Base-by-base conservation (phyloP, 164 flowering plant genomes). In the Santalum album region DNA sequence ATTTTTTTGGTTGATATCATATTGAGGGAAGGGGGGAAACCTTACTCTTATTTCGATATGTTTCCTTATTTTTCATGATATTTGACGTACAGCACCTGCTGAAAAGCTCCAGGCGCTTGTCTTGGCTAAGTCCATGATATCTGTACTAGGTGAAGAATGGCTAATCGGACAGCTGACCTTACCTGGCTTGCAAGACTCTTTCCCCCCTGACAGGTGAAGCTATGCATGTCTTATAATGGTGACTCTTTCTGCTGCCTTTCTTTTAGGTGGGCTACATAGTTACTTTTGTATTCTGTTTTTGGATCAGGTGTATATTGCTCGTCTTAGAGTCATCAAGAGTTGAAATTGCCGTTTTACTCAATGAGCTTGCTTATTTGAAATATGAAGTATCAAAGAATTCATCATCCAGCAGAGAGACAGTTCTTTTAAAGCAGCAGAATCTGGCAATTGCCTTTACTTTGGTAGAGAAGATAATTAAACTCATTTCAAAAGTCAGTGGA, bases 301-400 rank as follows among this genome's bases (percentile, higher is more conserved):
- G 19, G 44, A 70, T 23, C 70, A 89, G 98, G 78, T 86, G 88
- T 58, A 64, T 92, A 55, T 64, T 89, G 66, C 94, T 92, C 57
- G 91, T 89, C 23, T 60, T 92, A 57, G 97, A 92, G 79, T 71
- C 86, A 23, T 75, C 99, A 12, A 80, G 96, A 69, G 88, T 92
- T 55, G 99, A 92, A 69, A 66, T 87, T 54, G 87, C 96, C 47
- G 91, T 92, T 57, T 66, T 87, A 60, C 79, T 89, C 39, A 87
- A 89, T 79, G 96, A 92, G 40, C 66, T 89, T 21, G 89, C 96
- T 24, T 85, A 85, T 62, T 57, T 83, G 52, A 92, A 83, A 66
- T 79, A 80, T 78, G 96, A 85, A 71, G 85, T 83, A 53, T 69
- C 87, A 9, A 67, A 68, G 36, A 68, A 49, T 56, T 59, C 77